Evolutionary conservation across 805 yeast genomes (phyloP).

Genomic region (Saturnispora kantuleensis): DNA sequence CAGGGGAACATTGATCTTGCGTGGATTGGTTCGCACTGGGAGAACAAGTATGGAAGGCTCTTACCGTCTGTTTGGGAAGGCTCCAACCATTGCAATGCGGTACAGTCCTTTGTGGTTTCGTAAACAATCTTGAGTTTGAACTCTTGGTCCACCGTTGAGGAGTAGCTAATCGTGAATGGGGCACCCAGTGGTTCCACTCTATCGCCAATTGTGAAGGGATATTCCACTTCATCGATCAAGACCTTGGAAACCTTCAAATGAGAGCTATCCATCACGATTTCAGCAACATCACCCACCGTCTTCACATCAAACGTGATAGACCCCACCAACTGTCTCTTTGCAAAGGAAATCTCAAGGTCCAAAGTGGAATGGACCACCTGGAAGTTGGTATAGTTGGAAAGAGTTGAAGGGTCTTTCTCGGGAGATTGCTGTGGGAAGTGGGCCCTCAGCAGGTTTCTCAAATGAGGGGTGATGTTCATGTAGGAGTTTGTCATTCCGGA

Average conservation of each 20-base stretch:
- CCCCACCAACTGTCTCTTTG: conserved; percentile 43
- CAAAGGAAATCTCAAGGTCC: conserved; percentile 47
- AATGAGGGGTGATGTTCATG: conserved; percentile 21
- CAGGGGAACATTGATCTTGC: conserved; percentile 83
- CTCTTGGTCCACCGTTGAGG: conserved; percentile 12
- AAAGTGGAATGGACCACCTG: conserved; percentile 42
- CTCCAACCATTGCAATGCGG: conserved; percentile 82
- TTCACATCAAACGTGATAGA: conserved; percentile 38
- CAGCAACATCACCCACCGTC: conserved; percentile 21
- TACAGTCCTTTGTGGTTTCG: conserved; percentile 62
- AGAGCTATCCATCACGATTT: conserved; percentile 61
- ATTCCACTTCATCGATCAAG: conserved; percentile 30
- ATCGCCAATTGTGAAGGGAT: conserved; percentile 27
- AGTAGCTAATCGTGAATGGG: conserved; percentile 32
- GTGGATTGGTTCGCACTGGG: conserved; percentile 88
- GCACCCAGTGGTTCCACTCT: conserved; percentile 52
- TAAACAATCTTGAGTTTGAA: conserved; percentile 37
- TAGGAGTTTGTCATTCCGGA: conserved; percentile 11
- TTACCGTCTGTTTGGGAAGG: conserved; percentile 67
- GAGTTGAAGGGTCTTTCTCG: conserved; percentile 66
- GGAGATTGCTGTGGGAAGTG: conserved; percentile 35
- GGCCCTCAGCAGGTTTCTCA: conserved; percentile 19
- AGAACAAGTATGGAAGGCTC: conserved; percentile 61
- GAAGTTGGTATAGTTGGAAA: conserved; percentile 58
- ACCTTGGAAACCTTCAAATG: conserved; percentile 40